These are phyloP conservation scores for Beauveria sp. DNA, from an alignment of 2,329 filamentous ascomycete genomes.

Conservation along the genomic window DNA sequence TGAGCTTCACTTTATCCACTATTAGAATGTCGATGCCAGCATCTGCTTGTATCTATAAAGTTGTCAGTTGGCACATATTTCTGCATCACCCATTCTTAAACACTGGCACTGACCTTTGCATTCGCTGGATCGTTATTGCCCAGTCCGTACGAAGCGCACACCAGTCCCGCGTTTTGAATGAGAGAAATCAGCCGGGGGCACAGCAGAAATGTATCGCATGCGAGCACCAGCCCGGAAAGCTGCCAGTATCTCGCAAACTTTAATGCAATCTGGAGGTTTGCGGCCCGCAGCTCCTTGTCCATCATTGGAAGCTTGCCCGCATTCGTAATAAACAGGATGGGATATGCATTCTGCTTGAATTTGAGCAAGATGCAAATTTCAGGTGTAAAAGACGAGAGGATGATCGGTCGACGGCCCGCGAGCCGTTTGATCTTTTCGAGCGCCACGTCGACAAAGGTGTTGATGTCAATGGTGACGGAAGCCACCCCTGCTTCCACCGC, in stretches of 20 bases:
- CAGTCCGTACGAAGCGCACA: conserved; percentile 27
- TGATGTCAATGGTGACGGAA: conserved; percentile 29
- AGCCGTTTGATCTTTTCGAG: conserved; percentile 23
- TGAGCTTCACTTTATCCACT: conserved; percentile 14
- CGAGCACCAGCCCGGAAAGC: conserved; percentile 28
- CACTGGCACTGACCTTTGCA: conserved; percentile 11
- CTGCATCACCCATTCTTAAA: not conserved
- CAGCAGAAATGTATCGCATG: conserved; percentile 27
- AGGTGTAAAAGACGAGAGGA: conserved; percentile 29
- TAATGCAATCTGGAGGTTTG: conserved; percentile 29
- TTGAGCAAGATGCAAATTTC: conserved; percentile 27
- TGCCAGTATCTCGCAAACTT: conserved; percentile 31
- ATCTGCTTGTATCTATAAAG: conserved; percentile 12
- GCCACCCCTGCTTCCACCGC: conserved; percentile 25
- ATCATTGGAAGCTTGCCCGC: conserved; percentile 20
- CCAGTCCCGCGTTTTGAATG: conserved; percentile 25
- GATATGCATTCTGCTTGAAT: conserved; percentile 24
- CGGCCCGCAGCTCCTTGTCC: conserved; percentile 27
- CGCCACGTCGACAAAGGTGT: conserved; percentile 30
- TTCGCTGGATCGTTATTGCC: conserved; percentile 21
- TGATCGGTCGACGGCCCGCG: conserved; percentile 22
- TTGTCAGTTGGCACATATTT: not conserved
- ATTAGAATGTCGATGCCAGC: conserved; percentile 14
- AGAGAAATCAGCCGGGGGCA: conserved; percentile 28
- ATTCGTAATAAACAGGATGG: conserved; percentile 27